Evolutionary conservation across 805 yeast genomes (phyloP).

Genomic region (Yarrowia osloensis): DNA sequence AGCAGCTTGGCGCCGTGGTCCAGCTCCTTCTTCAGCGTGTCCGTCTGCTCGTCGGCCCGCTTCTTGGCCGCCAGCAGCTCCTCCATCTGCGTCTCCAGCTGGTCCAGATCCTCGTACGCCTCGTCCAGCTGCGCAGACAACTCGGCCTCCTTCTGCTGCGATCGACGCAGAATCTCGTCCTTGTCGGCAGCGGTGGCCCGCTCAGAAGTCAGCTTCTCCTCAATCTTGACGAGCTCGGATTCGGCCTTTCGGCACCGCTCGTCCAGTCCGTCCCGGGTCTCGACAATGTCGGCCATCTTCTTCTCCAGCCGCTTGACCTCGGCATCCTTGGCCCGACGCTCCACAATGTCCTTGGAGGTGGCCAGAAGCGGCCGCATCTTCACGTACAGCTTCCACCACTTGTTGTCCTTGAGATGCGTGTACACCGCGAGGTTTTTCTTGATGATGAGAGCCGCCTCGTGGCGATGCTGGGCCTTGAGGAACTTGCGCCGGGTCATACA

Average conservation of each 20-base stretch:
- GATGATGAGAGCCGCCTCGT: constrained; percentile 71
- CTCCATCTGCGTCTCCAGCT: constrained; percentile 41
- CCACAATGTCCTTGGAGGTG: constrained; percentile 61
- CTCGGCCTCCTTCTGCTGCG: constrained; percentile 48
- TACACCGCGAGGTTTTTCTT: constrained; percentile 61
- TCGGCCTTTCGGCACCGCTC: constrained; percentile 38
- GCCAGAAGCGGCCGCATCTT: constrained; percentile 74
- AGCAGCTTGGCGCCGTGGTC: constrained; percentile 44
- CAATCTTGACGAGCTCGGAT: constrained; percentile 40
- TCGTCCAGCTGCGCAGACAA: constrained; percentile 40
- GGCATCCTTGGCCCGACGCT: constrained; percentile 49
- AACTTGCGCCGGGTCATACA: constrained; percentile 54
- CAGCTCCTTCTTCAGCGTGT: constrained; percentile 42
- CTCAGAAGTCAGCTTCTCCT: constrained; percentile 46
- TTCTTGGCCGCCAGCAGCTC: constrained; percentile 42
- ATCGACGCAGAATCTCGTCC: constrained; percentile 49
- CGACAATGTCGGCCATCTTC: constrained; percentile 36
- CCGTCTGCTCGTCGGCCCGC: constrained; percentile 42
- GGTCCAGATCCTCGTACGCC: constrained; percentile 42
- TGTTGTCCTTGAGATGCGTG: constrained; percentile 52
- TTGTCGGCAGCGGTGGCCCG: constrained; percentile 50
- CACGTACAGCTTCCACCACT: constrained; percentile 78
- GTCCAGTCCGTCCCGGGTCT: constrained; percentile 40
- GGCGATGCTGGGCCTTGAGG: constrained; percentile 53
- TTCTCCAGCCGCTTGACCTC: constrained; percentile 42